phyloP scores from a whole-genome alignment of 352 stramenopile genomes.

The Phytophthora megakarya region DNA sequence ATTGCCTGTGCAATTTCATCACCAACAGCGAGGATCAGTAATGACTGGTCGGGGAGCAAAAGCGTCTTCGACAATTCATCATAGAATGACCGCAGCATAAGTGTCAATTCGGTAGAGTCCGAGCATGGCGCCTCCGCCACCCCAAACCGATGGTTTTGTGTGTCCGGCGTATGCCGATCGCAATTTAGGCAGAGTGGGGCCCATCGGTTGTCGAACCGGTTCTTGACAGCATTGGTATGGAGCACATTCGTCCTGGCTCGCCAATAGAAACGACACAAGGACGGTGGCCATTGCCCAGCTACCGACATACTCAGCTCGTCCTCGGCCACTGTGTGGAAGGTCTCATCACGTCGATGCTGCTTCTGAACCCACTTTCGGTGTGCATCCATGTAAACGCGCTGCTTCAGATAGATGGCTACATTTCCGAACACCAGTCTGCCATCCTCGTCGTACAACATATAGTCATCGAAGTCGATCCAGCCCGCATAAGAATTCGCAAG shows the following conservation, averaged over 20 bases:
- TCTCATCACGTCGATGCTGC: not conserved
- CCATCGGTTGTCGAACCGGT: slow-evolving; percentile 1
- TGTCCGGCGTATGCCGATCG: not conserved
- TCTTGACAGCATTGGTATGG: not conserved
- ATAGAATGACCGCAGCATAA: too few relatives aligned
- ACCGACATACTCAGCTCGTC: not conserved
- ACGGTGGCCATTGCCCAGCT: not conserved
- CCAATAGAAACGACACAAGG: not conserved
- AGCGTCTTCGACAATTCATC: too few relatives aligned
- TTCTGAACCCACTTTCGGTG: not conserved
- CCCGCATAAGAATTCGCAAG: not conserved
- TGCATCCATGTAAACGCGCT: not conserved
- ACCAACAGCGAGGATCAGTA: not conserved
- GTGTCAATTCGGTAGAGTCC: not conserved
- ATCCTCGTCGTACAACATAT: not conserved
- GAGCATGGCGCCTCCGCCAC: not conserved
- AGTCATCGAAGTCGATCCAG: not conserved
- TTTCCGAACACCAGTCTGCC: not conserved
- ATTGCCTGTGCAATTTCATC: not conserved
- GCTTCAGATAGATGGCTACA: not conserved
- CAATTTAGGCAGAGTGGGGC: not conserved
- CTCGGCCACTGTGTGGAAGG: not conserved
- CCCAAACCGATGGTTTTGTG: slow-evolving; percentile 1
- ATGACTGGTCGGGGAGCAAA: not conserved
- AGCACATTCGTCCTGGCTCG: not conserved